phyloP scores from a whole-genome alignment of 2,329 filamentous ascomycete genomes.

The Aspergillus sclerotialis region DNA sequence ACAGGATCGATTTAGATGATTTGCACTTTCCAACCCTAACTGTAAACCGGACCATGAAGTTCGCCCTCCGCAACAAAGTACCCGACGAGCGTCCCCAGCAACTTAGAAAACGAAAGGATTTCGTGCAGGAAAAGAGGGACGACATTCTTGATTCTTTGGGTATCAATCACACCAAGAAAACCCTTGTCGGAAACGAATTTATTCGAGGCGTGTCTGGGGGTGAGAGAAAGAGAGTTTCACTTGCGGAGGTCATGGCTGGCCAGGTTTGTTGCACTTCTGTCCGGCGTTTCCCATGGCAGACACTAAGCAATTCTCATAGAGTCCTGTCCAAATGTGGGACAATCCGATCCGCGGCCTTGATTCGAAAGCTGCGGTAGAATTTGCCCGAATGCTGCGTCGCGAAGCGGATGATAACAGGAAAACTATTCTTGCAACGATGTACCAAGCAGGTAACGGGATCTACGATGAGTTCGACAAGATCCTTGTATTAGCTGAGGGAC shows the following conservation, averaged over 20 bases:
- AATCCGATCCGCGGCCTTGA: slow-evolving; percentile 60
- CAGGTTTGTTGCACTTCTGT: slow-evolving; percentile 31
- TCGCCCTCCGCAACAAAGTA: slow-evolving; percentile 53
- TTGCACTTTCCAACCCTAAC: slow-evolving; percentile 68
- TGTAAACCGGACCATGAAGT: slow-evolving; percentile 65
- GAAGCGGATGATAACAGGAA: slow-evolving; percentile 55
- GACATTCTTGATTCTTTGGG: slow-evolving; percentile 26
- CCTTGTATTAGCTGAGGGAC: slow-evolving; percentile 57
- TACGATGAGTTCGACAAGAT: slow-evolving; percentile 65
- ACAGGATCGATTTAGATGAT: slow-evolving; percentile 41
- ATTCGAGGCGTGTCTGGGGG: slow-evolving; percentile 61
- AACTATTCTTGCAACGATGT: slow-evolving; percentile 56
- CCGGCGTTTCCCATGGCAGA: neutral
- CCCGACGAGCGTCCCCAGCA: slow-evolving; percentile 20
- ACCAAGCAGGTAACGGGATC: slow-evolving; percentile 63
- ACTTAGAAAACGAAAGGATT: slow-evolving; percentile 19
- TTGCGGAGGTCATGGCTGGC: slow-evolving; percentile 52
- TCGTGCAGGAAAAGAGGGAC: slow-evolving; percentile 23
- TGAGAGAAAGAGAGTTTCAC: slow-evolving; percentile 61
- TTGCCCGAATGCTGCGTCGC: slow-evolving; percentile 50
- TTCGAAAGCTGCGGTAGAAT: slow-evolving; percentile 56
- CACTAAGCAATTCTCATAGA: no score
- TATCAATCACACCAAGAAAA: slow-evolving; percentile 50
- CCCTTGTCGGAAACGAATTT: slow-evolving; percentile 59
- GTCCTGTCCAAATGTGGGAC: slow-evolving; percentile 58